Conservation (phyloP, 371 early-diverging fungal genomes). For the Mucor indicus region DNA sequence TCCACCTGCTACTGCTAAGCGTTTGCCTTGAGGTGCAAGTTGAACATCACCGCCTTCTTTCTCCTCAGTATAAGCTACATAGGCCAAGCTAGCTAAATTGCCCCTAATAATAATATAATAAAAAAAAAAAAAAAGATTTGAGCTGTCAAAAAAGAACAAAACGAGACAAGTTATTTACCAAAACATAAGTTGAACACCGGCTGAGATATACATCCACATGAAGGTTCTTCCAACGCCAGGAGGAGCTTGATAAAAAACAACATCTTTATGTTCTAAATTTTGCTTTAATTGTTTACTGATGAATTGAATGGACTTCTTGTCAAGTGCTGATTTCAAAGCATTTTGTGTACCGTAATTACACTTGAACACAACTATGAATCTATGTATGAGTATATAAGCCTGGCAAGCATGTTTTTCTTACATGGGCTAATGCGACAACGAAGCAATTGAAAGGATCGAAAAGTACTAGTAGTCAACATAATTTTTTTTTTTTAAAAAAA, state of each 20-base stretch:
- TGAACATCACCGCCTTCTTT: slow-evolving; percentile 36
- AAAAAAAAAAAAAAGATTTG: not conserved
- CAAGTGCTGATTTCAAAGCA: slow-evolving; percentile 4
- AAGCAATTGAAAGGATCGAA: no score
- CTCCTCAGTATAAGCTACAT: slow-evolving; percentile 39
- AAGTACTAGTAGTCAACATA: no score
- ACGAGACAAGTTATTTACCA: slow-evolving; percentile 22
- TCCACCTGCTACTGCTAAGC: slow-evolving; percentile 40
- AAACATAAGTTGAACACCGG: slow-evolving; percentile 49
- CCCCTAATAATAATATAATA: slow-evolving; percentile 28
- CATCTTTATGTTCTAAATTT: slow-evolving; percentile 31
- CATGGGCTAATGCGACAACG: no score
- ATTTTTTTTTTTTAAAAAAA: not conserved
- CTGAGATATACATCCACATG: slow-evolving; percentile 45
- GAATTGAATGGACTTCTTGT: slow-evolving; percentile 21
- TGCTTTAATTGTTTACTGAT: slow-evolving; percentile 34
- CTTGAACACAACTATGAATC: no score
- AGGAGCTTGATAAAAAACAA: slow-evolving; percentile 47
- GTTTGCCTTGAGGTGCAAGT: slow-evolving; percentile 37
- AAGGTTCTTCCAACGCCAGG: slow-evolving; percentile 34
- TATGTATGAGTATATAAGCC: no score
- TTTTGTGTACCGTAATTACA: no score
- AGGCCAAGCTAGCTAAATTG: slow-evolving; percentile 47
- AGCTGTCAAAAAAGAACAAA: not conserved
- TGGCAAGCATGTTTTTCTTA: no score